phyloP scores from a whole-genome alignment of 2,329 filamentous ascomycete genomes.

The Calonectria fujianensis region DNA sequence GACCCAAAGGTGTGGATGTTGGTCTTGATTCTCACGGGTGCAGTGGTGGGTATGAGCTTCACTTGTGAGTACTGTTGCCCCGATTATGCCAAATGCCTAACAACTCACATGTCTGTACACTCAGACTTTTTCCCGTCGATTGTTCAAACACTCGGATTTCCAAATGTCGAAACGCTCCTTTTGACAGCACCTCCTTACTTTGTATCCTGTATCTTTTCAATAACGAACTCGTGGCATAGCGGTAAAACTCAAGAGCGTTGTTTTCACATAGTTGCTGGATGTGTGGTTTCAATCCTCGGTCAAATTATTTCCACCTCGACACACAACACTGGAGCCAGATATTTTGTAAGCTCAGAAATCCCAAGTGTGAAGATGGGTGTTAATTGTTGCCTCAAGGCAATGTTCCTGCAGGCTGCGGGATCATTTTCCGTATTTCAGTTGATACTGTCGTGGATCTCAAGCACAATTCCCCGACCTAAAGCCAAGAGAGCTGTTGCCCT shows the following conservation, averaged over 20 bases:
- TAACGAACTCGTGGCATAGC: constrained; percentile 6
- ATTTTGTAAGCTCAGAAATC: background rate
- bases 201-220: background rate
- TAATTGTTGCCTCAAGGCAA: background rate
- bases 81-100: background rate
- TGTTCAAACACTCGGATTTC: background rate
- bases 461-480: constrained; percentile 7
- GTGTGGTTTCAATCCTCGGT: background rate
- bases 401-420: background rate
- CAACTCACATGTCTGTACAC: background rate
- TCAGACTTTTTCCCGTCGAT: constrained; percentile 9
- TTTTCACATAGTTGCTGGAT: background rate
- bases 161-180: constrained; percentile 8
- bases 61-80: background rate
- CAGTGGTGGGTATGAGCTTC: constrained; percentile 13
- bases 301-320: background rate
- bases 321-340: constrained; percentile 10
- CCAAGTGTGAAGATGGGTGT: background rate
- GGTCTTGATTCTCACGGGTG: background rate
- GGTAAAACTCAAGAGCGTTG: constrained; percentile 9
- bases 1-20: constrained; percentile 16
- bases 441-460: constrained; percentile 5
- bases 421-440: constrained; percentile 11
- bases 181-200: constrained; percentile 10
- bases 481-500: constrained; percentile 7